Evolutionary conservation across 768 basidiomycete genomes (phyloP), one percentile per base, ranked within the genome.

Genomic region (Boletus rufocinnamomeus): DNA sequence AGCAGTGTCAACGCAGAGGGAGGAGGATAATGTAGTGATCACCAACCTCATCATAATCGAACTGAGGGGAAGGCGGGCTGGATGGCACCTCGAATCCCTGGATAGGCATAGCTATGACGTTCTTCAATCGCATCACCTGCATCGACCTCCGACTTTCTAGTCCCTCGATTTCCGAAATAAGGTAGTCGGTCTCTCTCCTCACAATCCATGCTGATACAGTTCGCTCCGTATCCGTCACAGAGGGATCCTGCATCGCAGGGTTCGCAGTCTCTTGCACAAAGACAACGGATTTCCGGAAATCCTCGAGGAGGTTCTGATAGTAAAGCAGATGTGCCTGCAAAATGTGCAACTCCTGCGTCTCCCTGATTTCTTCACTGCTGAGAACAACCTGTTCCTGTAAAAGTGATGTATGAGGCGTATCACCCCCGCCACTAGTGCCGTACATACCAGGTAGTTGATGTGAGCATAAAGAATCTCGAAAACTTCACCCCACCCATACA

Each of bases 401-500:
- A 51, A 54, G 46, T 3, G 14, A 40, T 9, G 6, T 5, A 52
- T 59, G 13, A 1, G 48, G 37, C 28, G n/a, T 19, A n/a, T 30
- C 4, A 17, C 37, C 10, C 3, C 6, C 4, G 7, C 28, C 11
- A 28, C 5, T 5, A 47, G 9, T 13, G n/a, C 4, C 8, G 6
- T 28, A 19, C 81, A 46, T 65, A 84, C 83, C 76, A 86, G 65
- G 32, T 59, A 69, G 58, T 78, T 79, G 25, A 85, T 78, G 59
- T 86, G 81, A 10, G 66, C 58, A 61, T 82, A 83, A 32, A 86
- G 65, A 6, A 68, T 63, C 65, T 85, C 84, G 32, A 85, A 74
- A 4, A 82, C 72, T 64, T 86, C 84, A 54, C 86, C 85, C 83
- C 85, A 86, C 2, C 82, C 76, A 62, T 86, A 86, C 23, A 85